These are phyloP conservation scores for Larix kaempferi DNA, from an alignment of 75 land plant genomes.

Conservation along the genomic window DNA sequence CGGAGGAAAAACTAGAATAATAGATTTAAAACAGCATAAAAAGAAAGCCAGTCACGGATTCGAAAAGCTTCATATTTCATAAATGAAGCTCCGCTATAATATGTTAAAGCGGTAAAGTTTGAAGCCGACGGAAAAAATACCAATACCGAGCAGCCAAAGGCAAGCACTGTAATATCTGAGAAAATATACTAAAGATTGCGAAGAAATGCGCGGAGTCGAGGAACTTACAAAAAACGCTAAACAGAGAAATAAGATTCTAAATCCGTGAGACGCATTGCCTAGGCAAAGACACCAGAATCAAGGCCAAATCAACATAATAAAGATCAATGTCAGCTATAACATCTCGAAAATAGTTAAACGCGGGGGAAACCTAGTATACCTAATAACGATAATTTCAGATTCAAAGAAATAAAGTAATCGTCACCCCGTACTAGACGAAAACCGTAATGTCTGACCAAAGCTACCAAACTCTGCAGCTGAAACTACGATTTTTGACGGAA, in stretches of 20 bases:
- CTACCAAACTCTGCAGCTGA: not conserved
- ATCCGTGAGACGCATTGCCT: not conserved
- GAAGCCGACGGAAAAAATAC: too few species aligned
- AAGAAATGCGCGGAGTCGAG: not conserved
- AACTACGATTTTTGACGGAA: not conserved
- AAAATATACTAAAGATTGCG: not conserved
- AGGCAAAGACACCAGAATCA: not conserved
- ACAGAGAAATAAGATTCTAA: not conserved
- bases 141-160: not conserved
- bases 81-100: too few species aligned
- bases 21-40: not conserved
- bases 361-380: not conserved
- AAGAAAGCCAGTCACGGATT: not conserved
- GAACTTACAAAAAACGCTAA: not conserved
- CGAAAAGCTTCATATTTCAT: not conserved
- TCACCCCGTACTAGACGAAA: not conserved
- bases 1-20: not conserved
- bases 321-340: too few species aligned
- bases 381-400: not conserved
- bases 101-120: too few species aligned
- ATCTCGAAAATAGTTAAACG: not conserved
- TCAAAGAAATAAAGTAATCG: not conserved
- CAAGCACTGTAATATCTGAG: not conserved
- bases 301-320: too few species aligned
- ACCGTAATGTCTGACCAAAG: not conserved